Conservation (phyloP, 139 green algal species). For the Micromonas pusilla region DNA sequence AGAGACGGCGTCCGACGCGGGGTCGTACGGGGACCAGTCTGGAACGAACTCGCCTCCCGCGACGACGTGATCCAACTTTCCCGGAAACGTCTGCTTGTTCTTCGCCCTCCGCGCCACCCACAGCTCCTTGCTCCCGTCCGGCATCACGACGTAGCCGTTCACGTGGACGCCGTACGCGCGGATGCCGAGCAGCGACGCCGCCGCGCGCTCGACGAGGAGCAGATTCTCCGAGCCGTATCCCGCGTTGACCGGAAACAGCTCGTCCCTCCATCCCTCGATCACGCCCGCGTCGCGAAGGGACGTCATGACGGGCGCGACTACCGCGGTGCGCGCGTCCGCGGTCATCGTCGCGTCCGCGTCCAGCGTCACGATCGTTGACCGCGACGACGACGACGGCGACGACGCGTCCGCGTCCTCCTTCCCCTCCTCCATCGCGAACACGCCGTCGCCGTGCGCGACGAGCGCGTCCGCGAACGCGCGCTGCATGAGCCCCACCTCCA, state of each 20-base stretch:
- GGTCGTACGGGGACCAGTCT: no score
- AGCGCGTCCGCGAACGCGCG: slow-evolving; percentile 1
- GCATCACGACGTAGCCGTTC: slow-evolving; percentile 67
- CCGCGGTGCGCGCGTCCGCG: slow-evolving; percentile 43
- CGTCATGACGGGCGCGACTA: slow-evolving; percentile 42
- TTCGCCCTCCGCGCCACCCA: slow-evolving; percentile 75
- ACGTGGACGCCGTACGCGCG: slow-evolving; percentile 81
- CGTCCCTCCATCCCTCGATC: slow-evolving; percentile 79
- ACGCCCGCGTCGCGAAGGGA: slow-evolving; percentile 49
- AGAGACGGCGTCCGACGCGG: no score
- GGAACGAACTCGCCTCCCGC: no score
- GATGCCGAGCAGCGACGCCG: slow-evolving; percentile 80
- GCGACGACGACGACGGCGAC: neutral
- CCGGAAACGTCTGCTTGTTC: slow-evolving; percentile 84
- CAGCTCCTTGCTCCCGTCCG: slow-evolving; percentile 52
- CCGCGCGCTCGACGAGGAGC: slow-evolving; percentile 78
- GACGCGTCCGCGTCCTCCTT: neutral
- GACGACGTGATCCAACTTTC: slow-evolving; percentile 89
- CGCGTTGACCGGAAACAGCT: slow-evolving; percentile 79
- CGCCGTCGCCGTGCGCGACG: neutral
- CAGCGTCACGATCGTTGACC: neutral
- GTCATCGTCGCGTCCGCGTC: neutral
- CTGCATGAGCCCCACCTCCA: neutral
- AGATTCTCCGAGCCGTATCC: slow-evolving; percentile 55
- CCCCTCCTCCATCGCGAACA: neutral